Evolutionary conservation across 805 yeast genomes (phyloP).

Genomic region (Yamadazyma akitaensis): DNA sequence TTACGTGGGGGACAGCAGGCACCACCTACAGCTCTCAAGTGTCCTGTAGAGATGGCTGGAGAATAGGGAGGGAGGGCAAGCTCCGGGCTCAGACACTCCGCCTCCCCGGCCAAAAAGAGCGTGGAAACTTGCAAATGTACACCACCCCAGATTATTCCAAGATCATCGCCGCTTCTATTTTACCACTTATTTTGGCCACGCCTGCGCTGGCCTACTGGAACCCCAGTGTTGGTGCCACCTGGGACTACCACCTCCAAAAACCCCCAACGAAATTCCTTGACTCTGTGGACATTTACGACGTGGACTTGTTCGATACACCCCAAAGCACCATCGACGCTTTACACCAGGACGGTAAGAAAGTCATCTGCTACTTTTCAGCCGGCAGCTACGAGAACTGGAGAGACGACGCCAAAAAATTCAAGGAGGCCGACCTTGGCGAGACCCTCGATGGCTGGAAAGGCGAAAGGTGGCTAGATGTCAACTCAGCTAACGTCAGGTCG

Average conservation of each 20-base stretch:
- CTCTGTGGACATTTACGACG: conserved; percentile 18
- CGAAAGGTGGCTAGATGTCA: conserved; percentile 24
- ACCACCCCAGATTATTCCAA: background rate
- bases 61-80: too few relatives aligned
- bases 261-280: conserved; percentile 8
- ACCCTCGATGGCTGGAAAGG: conserved; percentile 26
- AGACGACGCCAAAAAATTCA: conserved; percentile 18
- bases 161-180: too few relatives aligned
- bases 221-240: conserved; percentile 13
- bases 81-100: too few relatives aligned
- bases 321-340: conserved; percentile 12
- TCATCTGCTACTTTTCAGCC: conserved; percentile 29
- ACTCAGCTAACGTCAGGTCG: conserved; percentile 16
- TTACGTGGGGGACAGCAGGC: too few relatives aligned
- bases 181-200: background rate
- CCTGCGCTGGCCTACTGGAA: conserved; percentile 9
- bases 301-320: conserved; percentile 20
- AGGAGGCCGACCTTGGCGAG: conserved; percentile 19
- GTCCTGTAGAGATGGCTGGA: too few relatives aligned
- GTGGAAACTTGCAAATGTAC: too few relatives aligned
- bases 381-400: conserved; percentile 30
- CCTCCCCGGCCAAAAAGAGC: too few relatives aligned
- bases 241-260: conserved; percentile 20
- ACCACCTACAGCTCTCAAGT: too few relatives aligned
- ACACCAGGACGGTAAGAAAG: conserved; percentile 18